Evolutionary conservation across 2,329 filamentous ascomycete species (phyloP), one percentile per base, ranked within the genome.

Genomic region (Harringtonia lauricola): DNA sequence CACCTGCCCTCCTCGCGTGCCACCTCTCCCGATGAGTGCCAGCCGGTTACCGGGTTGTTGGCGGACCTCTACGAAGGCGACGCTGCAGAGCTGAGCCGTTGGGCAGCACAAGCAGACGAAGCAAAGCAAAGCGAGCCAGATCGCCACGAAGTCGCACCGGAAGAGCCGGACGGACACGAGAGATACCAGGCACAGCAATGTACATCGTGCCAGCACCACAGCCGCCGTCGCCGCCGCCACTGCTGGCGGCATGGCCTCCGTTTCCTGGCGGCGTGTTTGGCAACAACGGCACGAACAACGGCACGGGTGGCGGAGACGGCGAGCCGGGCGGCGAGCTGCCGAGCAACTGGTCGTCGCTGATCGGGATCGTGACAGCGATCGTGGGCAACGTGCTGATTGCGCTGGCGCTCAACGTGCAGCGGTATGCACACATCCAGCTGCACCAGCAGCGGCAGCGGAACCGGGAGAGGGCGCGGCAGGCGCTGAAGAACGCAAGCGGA

Each of bases 301-400:
- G 54, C 29, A 56, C 55, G 42, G 51, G 48, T 33, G 43, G 35
- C 39, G 58, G 65, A 43, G 51, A 48, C 34, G 43, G 35, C 39
- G 58, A 65, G 30, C 59, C 63, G 28, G 67, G 66, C 38, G 67
- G 72, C 42, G 67, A 71, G 9, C 61, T 81, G 21, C 71, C 76
- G 51, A 50, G 40, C 46, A 69, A 81, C 60, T 96, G 90, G 89
- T 94, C 88, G 38, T 94, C 88, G 22, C 70, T 96, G 43, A 96
- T 98, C 57, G 92, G 92, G 54, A 95, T 98, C 56, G 65, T 90
- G 43, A 94, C 89, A 3, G 89, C 92, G 41, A 94, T 98, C 56
- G 74, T 83, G 41, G 92, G 92, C 44, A 98, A 98, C 57, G 70
- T 95, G 29, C 74, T 98, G 42, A 96, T 98, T 52, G 94, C 90